Percentiles rank a stretch among this genome's conserved stretches.
Evolutionary conservation across 164 flowering plant genomes (phyloP).

Genomic region (Houttuynia cordata): DNA sequence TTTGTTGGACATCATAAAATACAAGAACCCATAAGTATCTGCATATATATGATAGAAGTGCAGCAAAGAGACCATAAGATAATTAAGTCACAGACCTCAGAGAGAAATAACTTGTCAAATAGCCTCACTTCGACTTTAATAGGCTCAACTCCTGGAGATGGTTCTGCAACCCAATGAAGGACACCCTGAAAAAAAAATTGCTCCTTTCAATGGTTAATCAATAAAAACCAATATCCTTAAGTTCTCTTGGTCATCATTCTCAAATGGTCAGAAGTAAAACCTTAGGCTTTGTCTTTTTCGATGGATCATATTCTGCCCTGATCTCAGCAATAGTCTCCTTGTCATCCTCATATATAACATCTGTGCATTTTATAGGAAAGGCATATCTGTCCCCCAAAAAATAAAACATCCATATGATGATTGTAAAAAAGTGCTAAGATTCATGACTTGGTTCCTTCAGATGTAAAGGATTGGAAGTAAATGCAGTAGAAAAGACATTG

Average conservation of each 20-base stretch:
- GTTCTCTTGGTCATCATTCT: neutral
- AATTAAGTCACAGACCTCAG: conserved; percentile 52
- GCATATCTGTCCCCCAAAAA: conserved; percentile 55
- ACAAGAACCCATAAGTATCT: too few species aligned
- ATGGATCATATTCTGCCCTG: conserved; percentile 80
- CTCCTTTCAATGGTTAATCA: neutral
- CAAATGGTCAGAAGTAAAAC: conserved; percentile 16
- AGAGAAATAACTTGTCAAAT: conserved; percentile 72
- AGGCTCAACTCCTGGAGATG: conserved; percentile 67
- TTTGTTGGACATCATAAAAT: neutral
- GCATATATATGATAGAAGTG: neutral
- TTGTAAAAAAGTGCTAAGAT: too few species aligned
- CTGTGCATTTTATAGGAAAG: conserved; percentile 87
- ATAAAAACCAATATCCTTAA: neutral
- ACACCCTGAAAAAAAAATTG: conserved; percentile 48
- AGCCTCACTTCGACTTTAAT: conserved; percentile 81
- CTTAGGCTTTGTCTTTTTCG: conserved; percentile 82
- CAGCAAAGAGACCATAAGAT: neutral
- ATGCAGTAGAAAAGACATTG: neutral
- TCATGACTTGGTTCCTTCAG: too few species aligned
- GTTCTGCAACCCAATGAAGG: conserved; percentile 94
- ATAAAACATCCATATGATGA: neutral
- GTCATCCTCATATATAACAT: conserved; percentile 66
- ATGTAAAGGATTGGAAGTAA: too few species aligned
- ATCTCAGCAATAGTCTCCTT: conserved; percentile 64